These are phyloP conservation scores for Pseudovirgaria hyperparasitica DNA, from an alignment of 2,329 filamentous ascomycete species.

Conservation along the genomic window DNA sequence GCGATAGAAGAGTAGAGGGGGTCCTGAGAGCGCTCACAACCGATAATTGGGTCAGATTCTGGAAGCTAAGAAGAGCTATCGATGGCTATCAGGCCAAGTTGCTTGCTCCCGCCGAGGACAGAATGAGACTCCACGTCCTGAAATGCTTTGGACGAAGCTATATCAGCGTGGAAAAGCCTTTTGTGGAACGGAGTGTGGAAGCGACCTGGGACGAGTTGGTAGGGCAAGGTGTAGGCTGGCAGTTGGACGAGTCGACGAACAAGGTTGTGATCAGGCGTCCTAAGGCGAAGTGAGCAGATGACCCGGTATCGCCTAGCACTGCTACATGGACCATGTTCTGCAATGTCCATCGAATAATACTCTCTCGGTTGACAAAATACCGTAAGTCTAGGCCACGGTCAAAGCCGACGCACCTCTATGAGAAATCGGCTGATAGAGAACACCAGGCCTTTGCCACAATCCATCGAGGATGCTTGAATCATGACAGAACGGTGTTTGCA, in stretches of 20 bases:
- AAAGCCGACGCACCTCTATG: too few relatives aligned
- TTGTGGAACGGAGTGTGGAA: conserved; percentile 57
- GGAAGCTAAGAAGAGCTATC: conserved; percentile 54
- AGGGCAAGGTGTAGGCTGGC: conserved; percentile 71
- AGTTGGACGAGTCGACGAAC: conserved; percentile 48
- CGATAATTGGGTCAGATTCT: conserved; percentile 75
- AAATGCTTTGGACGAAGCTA: conserved; percentile 83
- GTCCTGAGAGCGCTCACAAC: conserved; percentile 59
- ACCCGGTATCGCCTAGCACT: too few relatives aligned
- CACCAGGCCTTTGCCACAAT: too few relatives aligned
- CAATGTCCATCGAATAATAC: not conserved
- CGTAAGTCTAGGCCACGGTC: too few relatives aligned
- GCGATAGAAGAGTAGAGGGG: conserved; percentile 54
- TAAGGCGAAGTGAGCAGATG: conserved; percentile 32
- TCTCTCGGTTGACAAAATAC: too few relatives aligned
- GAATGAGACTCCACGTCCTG: conserved; percentile 62
- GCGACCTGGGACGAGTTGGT: conserved; percentile 61
- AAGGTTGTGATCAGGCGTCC: conserved; percentile 64
- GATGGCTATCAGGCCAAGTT: conserved; percentile 71
- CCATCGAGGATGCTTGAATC: too few relatives aligned
- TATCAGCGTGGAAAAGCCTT: conserved; percentile 53
- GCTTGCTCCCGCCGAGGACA: conserved; percentile 67
- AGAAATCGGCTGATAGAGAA: too few relatives aligned
- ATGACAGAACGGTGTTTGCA: too few relatives aligned
- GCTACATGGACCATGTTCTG: not conserved